Conservation (phyloP, 208 protist genomes). For the Acanthamoeba sp. region DNA sequence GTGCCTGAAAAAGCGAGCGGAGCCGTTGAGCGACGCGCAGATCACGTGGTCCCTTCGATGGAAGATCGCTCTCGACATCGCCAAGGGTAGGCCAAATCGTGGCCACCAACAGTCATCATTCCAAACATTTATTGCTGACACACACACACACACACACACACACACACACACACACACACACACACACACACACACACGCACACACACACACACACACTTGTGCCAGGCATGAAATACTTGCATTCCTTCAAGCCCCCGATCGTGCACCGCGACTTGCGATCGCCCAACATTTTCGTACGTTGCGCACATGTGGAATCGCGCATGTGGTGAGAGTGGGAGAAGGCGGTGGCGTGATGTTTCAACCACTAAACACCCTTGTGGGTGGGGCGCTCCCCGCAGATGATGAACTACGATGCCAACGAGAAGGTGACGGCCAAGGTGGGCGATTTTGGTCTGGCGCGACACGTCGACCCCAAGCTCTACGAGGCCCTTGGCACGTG, state of each 20-base stretch:
- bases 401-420: conserved; percentile 34
- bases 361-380: too few species aligned
- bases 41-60: conserved; percentile 39
- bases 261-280: conserved; percentile 80
- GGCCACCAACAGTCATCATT: neutral
- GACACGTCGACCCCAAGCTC: conserved; percentile 64
- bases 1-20: neutral
- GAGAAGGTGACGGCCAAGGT: conserved; percentile 75
- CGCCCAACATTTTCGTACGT: conserved; percentile 79
- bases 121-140: too few species aligned
- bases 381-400: neutral
- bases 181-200: too few species aligned
- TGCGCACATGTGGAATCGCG: too few species aligned
- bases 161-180: too few species aligned
- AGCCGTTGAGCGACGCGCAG: conserved; percentile 5
- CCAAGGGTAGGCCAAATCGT: conserved; percentile 16
- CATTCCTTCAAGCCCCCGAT: conserved; percentile 78
- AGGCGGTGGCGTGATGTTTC: too few species aligned
- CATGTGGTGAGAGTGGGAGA: too few species aligned
- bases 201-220: too few species aligned
- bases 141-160: too few species aligned
- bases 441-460: conserved; percentile 80
- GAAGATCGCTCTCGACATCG: conserved; percentile 80
- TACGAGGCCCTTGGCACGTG: conserved; percentile 62
- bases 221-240: conserved; percentile 57